Percentiles rank a stretch among this genome's conserved stretches.
Conservation (phyloP, 1,284 basidiomycete species). For the Mycena sp. region DNA sequence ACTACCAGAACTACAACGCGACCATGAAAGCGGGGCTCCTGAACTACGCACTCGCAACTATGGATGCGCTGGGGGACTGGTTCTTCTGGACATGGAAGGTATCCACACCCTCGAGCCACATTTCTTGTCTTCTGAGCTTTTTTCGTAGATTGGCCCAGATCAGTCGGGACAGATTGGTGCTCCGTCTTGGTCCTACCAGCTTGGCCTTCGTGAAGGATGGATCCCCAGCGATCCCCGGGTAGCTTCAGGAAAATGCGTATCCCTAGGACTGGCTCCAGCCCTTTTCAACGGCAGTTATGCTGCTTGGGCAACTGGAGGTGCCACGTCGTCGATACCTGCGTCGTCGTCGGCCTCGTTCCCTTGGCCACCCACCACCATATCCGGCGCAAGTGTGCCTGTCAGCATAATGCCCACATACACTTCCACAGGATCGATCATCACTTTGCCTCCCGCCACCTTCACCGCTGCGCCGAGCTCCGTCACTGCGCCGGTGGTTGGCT, state of each 20-base stretch:
- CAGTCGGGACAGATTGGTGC: constrained; percentile 52
- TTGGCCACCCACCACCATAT: constrained; percentile 56
- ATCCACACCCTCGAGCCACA: neutral
- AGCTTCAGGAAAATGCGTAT: constrained; percentile 60
- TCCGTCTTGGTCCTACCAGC: constrained; percentile 71
- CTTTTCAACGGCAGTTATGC: constrained; percentile 58
- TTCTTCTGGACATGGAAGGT: constrained; percentile 53
- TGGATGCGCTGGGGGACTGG: constrained; percentile 55
- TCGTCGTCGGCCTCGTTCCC: constrained; percentile 41
- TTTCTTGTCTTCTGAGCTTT: neutral
- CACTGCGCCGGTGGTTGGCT: constrained; percentile 53
- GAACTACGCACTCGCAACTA: constrained; percentile 57
- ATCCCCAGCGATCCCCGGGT: constrained; percentile 69
- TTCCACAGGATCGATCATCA: constrained; percentile 54
- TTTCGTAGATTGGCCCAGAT: constrained; percentile 56
- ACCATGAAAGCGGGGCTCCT: constrained; percentile 61
- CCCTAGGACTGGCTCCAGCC: constrained; percentile 46
- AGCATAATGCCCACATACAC: constrained; percentile 60
- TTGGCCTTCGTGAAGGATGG: constrained; percentile 72
- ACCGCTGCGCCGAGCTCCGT: constrained; percentile 55
- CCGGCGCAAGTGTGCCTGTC: constrained; percentile 45
- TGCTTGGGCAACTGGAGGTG: constrained; percentile 67
- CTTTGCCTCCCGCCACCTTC: constrained; percentile 52
- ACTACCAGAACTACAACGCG: constrained; percentile 62
- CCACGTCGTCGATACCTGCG: constrained; percentile 49